Evolutionary conservation across 2,329 filamentous ascomycete genomes (phyloP), one percentile per base, ranked within the genome.

Genomic region (Pseudogymnoascus pannorum): DNA sequence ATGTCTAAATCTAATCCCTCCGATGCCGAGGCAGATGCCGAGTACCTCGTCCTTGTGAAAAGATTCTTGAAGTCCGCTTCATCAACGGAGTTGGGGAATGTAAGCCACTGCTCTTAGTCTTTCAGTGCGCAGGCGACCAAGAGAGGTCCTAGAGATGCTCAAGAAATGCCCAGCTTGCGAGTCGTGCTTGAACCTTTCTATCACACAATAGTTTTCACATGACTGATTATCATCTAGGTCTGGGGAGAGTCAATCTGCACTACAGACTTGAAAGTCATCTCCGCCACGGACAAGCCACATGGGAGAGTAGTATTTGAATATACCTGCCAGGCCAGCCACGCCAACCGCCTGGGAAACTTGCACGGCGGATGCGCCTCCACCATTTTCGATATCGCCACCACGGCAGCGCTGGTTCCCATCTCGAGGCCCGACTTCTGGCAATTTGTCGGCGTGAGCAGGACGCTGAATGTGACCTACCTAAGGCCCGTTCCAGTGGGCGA

Each of bases 331-430:
- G 71, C 74, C 0, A 66, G 74, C 3, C 80, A 87, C 74, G 78
- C 76, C 71, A 87, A 87, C 72, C 73, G 76, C 5, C 62, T 79
- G 12, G 72, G 72, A 24, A 86, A 80, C 73, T 73, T 87, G 60
- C 84, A 87, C 68, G 84, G 84, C 60, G 85, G 84, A 16, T 86
- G 84, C 64, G 78, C 83, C 0, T 81, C 88, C 2, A 86, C 86
- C 0, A 73, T 91, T 3, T 86, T 90, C 66, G 88, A 91, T 73
- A 75, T 82, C 62, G 79, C 83, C 66, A 89, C 88, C 0, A 83
- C 83, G 2, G 71, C 83, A 16, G 77, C 84, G 3, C 72, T 90
- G 11, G 72, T 79, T 8, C 77, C 86, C 36, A 72, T 87, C 59
- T 79, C 80, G 48, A 75, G 75, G 20, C 82, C 81, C 0, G 87